A percentile compares a stretch with the other conserved stretches of the same genome.
Conservation (phyloP, 163 green algal genomes). For the Scenedesmus sp. region DNA sequence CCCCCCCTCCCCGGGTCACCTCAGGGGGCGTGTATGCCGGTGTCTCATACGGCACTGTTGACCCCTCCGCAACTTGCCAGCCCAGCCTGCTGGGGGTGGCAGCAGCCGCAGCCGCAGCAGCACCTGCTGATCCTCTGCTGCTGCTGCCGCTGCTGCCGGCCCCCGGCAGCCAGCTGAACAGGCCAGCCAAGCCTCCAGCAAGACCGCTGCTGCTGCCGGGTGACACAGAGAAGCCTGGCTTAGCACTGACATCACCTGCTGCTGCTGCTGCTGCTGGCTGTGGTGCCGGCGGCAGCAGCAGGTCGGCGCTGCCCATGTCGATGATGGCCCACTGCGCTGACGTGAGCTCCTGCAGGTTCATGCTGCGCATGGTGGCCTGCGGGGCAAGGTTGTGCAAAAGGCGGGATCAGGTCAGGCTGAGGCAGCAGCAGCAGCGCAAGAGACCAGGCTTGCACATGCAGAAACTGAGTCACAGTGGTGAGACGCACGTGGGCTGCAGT, state of each 20-base stretch:
- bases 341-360: constrained; percentile 15
- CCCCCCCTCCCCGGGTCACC: not conserved
- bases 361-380: not conserved
- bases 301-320: not conserved
- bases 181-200: not conserved
- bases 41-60: constrained; percentile 1
- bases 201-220: not conserved
- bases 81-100: not conserved
- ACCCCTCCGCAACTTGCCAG: not conserved
- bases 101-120: not conserved
- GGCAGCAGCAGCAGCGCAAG: not conserved
- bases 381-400: no score
- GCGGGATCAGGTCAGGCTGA: not conserved
- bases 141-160: not conserved
- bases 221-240: not conserved
- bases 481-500: no score
- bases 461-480: no score
- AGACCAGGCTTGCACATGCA: not conserved
- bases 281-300: constrained; percentile 19
- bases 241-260: not conserved
- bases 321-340: constrained; percentile 8
- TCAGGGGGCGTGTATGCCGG: constrained; percentile 35
- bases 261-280: not conserved
- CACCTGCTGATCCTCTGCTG: not conserved
- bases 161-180: not conserved